Conservation (phyloP, 176 grass and related monocot species). For the Phoenix roebelenii region DNA sequence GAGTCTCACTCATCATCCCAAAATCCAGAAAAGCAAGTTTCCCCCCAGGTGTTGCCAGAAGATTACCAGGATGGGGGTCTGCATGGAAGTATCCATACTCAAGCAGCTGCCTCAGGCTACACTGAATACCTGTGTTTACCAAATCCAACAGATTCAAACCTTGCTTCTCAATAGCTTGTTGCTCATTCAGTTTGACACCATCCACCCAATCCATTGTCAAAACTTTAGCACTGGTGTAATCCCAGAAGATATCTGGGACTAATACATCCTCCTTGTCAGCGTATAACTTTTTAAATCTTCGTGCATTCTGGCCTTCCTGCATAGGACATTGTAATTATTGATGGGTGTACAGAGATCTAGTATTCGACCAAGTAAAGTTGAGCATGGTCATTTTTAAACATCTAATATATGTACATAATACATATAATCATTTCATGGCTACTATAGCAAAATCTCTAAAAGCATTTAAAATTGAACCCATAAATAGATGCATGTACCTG, state of each 20-base stretch:
- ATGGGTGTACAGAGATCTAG: too few species aligned
- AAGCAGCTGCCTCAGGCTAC: constrained; percentile 91
- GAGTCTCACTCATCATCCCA: constrained; percentile 99
- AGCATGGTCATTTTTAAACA: too few species aligned
- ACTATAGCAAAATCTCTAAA: too few species aligned
- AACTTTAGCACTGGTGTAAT: constrained; percentile 87
- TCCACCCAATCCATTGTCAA: constrained; percentile 95
- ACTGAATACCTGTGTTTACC: constrained; percentile 91
- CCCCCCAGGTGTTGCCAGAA: constrained; percentile 82
- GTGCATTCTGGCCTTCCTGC: constrained; percentile 94
- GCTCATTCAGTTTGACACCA: constrained; percentile 86
- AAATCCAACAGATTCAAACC: constrained; percentile 80
- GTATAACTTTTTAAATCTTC: constrained; percentile 87
- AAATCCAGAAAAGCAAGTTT: constrained; percentile 98
- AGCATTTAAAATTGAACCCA: neutral
- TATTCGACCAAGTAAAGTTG: too few species aligned
- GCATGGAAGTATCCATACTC: constrained; percentile 94
- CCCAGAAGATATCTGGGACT: constrained; percentile 96
- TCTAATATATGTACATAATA: too few species aligned
- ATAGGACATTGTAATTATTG: constrained; percentile 4
- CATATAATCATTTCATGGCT: too few species aligned
- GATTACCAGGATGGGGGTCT: constrained; percentile 94
- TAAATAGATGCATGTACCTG: constrained; percentile 44
- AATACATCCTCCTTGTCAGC: constrained; percentile 90
- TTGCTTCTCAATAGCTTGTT: constrained; percentile 76